These are phyloP conservation scores for Exophiala sp. DNA, from an alignment of 2,329 filamentous ascomycete species.

Conservation along the genomic window DNA sequence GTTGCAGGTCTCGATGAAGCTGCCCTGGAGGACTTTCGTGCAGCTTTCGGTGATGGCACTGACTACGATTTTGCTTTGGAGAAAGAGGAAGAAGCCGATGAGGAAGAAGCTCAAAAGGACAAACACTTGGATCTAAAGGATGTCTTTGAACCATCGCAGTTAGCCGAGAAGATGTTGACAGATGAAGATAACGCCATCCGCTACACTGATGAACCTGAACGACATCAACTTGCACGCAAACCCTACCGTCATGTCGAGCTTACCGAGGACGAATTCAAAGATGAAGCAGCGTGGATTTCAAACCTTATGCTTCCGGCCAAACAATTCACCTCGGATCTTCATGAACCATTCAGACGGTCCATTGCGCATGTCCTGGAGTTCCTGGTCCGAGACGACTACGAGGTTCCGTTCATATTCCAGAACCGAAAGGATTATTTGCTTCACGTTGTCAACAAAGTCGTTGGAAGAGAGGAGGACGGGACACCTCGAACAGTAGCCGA, in stretches of 20 bases:
- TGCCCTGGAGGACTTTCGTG: conserved; percentile 90
- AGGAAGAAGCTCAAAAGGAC: conserved; percentile 73
- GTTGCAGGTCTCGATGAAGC: conserved; percentile 85
- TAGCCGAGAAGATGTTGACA: conserved; percentile 90
- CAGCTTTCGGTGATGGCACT: conserved; percentile 90
- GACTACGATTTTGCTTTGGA: conserved; percentile 95
- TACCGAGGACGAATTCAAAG: conserved; percentile 77
- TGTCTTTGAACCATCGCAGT: conserved; percentile 94
- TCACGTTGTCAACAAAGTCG: conserved; percentile 70
- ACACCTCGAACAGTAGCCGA: conserved; percentile 65
- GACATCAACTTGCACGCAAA: conserved; percentile 87
- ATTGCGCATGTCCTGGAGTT: conserved; percentile 92
- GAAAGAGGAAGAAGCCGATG: conserved; percentile 77
- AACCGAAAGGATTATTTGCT: conserved; percentile 98
- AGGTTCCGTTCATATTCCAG: conserved; percentile 96
- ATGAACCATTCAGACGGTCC: conserved; percentile 79
- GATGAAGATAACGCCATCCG: conserved; percentile 93
- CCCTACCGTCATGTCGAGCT: conserved; percentile 80
- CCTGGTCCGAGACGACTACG: conserved; percentile 88
- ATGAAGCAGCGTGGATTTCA: conserved; percentile 90
- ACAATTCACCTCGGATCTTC: conserved; percentile 66
- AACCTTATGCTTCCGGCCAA: conserved; percentile 88
- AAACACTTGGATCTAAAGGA: conserved; percentile 91
- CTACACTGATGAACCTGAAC: conserved; percentile 83
- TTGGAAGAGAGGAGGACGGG: conserved; percentile 64